phyloP scores from a whole-genome alignment of 768 basidiomycete species.

The Gelatoporia subvermispora region DNA sequence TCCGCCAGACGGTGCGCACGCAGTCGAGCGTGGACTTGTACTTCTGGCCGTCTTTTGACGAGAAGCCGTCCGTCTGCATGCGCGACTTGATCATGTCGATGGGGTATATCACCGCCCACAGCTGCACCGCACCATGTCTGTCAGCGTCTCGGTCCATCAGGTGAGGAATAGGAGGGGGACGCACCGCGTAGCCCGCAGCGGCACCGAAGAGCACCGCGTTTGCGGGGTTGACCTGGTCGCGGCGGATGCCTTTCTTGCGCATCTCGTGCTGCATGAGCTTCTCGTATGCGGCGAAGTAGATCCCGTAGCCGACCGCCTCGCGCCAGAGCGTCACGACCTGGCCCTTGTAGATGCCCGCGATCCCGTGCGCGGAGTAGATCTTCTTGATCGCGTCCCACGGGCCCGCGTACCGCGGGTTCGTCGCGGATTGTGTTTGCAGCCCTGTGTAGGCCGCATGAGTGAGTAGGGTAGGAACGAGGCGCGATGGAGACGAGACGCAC shows the following conservation, averaged over 20 bases:
- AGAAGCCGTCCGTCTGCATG: constrained; percentile 92
- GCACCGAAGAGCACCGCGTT: constrained; percentile 88
- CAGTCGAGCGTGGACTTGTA: constrained; percentile 83
- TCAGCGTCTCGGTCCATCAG: background rate
- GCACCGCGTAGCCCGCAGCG: constrained; percentile 84
- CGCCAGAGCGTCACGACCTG: constrained; percentile 84
- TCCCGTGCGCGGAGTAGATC: constrained; percentile 69
- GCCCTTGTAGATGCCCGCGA: constrained; percentile 88
- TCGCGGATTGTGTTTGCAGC: constrained; percentile 84
- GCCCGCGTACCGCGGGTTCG: constrained; percentile 71
- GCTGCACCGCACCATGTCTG: constrained; percentile 33
- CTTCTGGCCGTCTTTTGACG: constrained; percentile 67
- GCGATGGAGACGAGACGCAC: constrained; percentile 41
- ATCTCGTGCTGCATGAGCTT: constrained; percentile 87
- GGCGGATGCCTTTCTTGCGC: constrained; percentile 58
- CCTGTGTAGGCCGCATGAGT: constrained; percentile 41
- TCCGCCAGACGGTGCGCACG: constrained; percentile 73
- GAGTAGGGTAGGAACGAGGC: background rate
- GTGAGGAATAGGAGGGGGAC: constrained; percentile 22
- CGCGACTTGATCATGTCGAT: constrained; percentile 96
- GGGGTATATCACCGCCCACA: constrained; percentile 92
- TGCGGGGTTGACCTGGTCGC: constrained; percentile 73
- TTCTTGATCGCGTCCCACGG: constrained; percentile 87
- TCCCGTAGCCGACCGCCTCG: constrained; percentile 77
- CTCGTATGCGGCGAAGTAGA: constrained; percentile 92